A percentile compares a stretch with the other conserved stretches of the same genome.
phyloP scores from a whole-genome alignment of 2,329 filamentous ascomycete genomes.

The Laburnicola sp. region DNA sequence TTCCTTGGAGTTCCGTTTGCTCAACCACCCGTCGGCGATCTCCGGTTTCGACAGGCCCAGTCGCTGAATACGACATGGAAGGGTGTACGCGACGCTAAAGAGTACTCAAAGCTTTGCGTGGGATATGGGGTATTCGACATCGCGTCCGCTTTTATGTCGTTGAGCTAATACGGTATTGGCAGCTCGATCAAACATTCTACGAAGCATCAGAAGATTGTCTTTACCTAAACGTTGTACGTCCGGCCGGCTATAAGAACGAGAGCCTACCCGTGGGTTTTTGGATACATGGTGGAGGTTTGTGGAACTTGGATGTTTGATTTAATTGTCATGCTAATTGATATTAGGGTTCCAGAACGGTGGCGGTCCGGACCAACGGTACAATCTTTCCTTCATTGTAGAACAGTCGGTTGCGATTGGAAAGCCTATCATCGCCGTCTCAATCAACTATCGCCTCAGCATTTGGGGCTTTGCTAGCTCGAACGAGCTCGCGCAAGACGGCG shows the following conservation, averaged over 20 bases:
- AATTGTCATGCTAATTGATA: no score
- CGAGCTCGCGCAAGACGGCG: constrained; percentile 51
- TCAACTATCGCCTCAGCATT: constrained; percentile 40
- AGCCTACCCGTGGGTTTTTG: constrained; percentile 55
- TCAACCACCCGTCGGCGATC: constrained; percentile 32
- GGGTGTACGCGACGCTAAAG: constrained; percentile 42
- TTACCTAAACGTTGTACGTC: constrained; percentile 61
- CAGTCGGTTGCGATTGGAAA: constrained; percentile 28
- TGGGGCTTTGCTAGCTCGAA: not conserved
- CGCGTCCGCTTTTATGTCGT: not conserved
- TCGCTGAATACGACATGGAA: constrained; percentile 48
- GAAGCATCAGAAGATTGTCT: constrained; percentile 65
- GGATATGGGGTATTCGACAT: constrained; percentile 3
- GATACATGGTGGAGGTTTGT: constrained; percentile 52
- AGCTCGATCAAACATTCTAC: constrained; percentile 45
- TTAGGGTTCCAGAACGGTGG: constrained; percentile 34
- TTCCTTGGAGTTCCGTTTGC: constrained; percentile 55
- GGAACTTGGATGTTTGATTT: no score
- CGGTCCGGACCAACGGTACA: constrained; percentile 55
- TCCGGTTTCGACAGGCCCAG: constrained; percentile 55
- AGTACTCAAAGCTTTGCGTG: constrained; percentile 35
- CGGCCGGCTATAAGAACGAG: constrained; percentile 52
- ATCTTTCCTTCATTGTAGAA: constrained; percentile 59
- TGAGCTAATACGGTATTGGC: constrained; percentile 29
- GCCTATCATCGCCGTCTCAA: constrained; percentile 16